These are phyloP conservation scores for Cyanidiococcus yangmingshanensis DNA, from an alignment of 23 red algal species.

Conservation along the genomic window DNA sequence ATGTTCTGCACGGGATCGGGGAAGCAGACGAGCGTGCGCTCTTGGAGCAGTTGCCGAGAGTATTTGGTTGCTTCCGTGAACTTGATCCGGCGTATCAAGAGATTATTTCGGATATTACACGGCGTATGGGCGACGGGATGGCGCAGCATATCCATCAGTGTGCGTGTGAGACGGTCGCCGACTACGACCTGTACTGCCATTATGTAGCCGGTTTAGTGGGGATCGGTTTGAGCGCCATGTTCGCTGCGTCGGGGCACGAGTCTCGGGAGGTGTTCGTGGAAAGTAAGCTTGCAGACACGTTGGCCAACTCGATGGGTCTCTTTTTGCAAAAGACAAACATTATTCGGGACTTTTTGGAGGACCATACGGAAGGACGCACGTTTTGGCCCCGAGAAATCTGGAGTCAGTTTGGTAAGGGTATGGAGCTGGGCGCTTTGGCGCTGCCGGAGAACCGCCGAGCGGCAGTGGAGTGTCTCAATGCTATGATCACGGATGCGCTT, in stretches of 20 bases:
- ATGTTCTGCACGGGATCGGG: not conserved
- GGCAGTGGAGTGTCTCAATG: constrained; percentile 58
- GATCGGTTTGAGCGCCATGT: constrained; percentile 69
- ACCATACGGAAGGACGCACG: constrained; percentile 74
- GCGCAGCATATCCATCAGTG: constrained; percentile 71
- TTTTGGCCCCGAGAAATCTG: constrained; percentile 98
- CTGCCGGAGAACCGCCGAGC: constrained; percentile 39
- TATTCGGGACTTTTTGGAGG: constrained; percentile 90
- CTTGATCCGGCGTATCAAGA: constrained; percentile 40
- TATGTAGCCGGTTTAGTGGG: constrained; percentile 96
- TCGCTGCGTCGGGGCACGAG: constrained; percentile 42
- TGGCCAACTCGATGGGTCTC: constrained; percentile 90
- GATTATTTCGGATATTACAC: constrained; percentile 78
- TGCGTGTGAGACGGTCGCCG: constrained; percentile 45
- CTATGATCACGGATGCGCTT: constrained; percentile 90
- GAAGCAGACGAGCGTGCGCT: constrained; percentile 32
- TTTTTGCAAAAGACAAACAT: constrained; percentile 99
- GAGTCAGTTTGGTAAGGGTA: constrained; percentile 38
- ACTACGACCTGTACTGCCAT: constrained; percentile 91
- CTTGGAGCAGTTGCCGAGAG: constrained; percentile 42
- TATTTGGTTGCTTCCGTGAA: constrained; percentile 50
- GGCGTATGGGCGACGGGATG: constrained; percentile 86
- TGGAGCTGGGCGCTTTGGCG: constrained; percentile 56
- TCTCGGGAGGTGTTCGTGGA: constrained; percentile 6
- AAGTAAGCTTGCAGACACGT: constrained; percentile 22